Conservation (phyloP, 805 yeast species). For the Lipomyces spencermartinsiae region DNA sequence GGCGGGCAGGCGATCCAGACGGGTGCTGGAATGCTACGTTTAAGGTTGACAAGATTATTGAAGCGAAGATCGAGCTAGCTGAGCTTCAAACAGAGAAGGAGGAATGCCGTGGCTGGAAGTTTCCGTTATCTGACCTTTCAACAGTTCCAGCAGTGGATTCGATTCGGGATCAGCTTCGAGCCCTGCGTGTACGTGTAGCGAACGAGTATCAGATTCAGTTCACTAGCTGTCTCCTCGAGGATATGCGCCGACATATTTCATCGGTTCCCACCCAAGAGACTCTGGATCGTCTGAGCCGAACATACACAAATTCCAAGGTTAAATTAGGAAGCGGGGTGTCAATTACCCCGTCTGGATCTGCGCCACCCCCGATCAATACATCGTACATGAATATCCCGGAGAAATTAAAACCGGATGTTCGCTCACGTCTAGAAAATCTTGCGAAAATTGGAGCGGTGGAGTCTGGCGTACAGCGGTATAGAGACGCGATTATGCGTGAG, state of each 20-base stretch:
- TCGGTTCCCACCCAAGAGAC: constrained; percentile 57
- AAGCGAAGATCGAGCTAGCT: constrained; percentile 51
- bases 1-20: constrained; percentile 53
- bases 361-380: constrained; percentile 43
- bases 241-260: constrained; percentile 65
- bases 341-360: constrained; percentile 19
- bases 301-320: constrained; percentile 39
- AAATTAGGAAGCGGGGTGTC: constrained; percentile 22
- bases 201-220: constrained; percentile 68
- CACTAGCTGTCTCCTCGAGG: constrained; percentile 60
- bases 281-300: constrained; percentile 54
- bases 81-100: constrained; percentile 37
- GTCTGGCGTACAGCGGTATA: constrained; percentile 67
- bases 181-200: constrained; percentile 69
- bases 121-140: constrained; percentile 52
- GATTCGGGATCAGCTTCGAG: constrained; percentile 59
- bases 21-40: constrained; percentile 64
- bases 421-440: constrained; percentile 59
- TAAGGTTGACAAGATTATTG: constrained; percentile 61
- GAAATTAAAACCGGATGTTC: constrained; percentile 53
- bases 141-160: constrained; percentile 58
- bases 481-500: constrained; percentile 71
- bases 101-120: constrained; percentile 34
- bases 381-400: constrained; percentile 51
- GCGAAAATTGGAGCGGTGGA: constrained; percentile 41